Percentiles rank a stretch among this genome's conserved stretches.
Conservation (phyloP, 805 yeast genomes). For the Naumovozyma dairenensis region DNA sequence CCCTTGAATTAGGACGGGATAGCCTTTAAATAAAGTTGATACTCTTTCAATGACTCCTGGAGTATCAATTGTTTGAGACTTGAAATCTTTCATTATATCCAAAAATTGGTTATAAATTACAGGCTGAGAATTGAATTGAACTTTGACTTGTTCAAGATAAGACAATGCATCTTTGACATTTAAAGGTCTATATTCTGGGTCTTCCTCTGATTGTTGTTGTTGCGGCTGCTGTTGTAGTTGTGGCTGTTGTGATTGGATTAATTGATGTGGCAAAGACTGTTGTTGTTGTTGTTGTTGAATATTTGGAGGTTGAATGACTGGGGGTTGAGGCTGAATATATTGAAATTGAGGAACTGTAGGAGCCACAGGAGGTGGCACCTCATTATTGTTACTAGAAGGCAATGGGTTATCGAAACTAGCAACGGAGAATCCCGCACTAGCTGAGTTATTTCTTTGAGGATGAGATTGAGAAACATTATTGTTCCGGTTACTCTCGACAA, state of each 20-base stretch:
- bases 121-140: constrained; percentile 84
- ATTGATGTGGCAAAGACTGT: neutral
- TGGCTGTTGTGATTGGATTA: constrained; percentile 3
- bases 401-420: constrained; percentile 26
- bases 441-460: constrained; percentile 3
- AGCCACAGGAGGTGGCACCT: neutral
- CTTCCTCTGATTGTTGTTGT: constrained; percentile 11
- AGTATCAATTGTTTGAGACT: constrained; percentile 90
- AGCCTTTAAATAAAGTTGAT: constrained; percentile 82
- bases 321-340: neutral
- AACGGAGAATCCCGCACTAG: constrained; percentile 17
- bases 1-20: constrained; percentile 89
- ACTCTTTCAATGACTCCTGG: constrained; percentile 98
- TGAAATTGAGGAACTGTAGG: constrained; percentile 2
- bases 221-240: constrained; percentile 14
- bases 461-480: neutral
- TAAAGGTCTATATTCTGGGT: constrained; percentile 54
- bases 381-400: constrained; percentile 11
- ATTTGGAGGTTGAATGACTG: neutral
- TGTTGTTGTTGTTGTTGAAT: constrained; percentile 4
- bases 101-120: constrained; percentile 93
- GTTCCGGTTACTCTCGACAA: neutral
- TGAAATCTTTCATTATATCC: constrained; percentile 98
- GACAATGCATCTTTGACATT: constrained; percentile 95
- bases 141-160: constrained; percentile 90